Evolutionary conservation across 768 basidiomycete species (phyloP).

Genomic region (Boletus vermiculosoides): DNA sequence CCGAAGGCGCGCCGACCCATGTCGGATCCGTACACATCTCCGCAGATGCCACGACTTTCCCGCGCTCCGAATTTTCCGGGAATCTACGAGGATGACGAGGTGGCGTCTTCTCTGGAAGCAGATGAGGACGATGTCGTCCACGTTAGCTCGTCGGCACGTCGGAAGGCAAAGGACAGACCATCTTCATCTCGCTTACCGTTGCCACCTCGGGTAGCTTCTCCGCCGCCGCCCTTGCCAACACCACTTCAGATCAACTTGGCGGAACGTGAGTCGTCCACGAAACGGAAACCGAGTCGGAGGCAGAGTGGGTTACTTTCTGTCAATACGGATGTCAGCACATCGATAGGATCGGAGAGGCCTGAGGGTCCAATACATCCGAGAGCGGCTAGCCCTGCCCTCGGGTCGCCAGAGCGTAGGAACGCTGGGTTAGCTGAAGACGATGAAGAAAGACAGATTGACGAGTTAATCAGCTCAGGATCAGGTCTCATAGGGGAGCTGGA

Average conservation of each 20-base stretch:
- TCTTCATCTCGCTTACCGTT: conserved; percentile 50
- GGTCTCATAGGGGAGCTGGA: conserved; percentile 18
- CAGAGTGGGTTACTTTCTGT: conserved; percentile 58
- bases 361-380: conserved; percentile 47
- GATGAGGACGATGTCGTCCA: conserved; percentile 42
- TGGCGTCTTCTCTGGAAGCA: conserved; percentile 39
- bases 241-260: conserved; percentile 35
- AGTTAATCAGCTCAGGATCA: conserved; percentile 19
- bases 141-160: conserved; percentile 38
- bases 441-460: conserved; percentile 47
- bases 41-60: conserved; percentile 56
- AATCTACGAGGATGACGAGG: conserved; percentile 68
- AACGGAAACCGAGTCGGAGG: conserved; percentile 30
- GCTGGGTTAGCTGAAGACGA: conserved; percentile 57
- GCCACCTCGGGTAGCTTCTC: conserved; percentile 43
- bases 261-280: conserved; percentile 33
- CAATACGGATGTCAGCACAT: conserved; percentile 30
- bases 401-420: conserved; percentile 54
- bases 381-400: conserved; percentile 67
- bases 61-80: conserved; percentile 65
- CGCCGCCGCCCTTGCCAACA: conserved; percentile 38
- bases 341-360: conserved; percentile 23
- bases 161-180: conserved; percentile 48
- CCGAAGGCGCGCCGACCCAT: conserved; percentile 51
- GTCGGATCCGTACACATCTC: conserved; percentile 43